These are phyloP conservation scores for Boechera stricta DNA, from an alignment of 345 rosid genomes.

Conservation along the genomic window DNA sequence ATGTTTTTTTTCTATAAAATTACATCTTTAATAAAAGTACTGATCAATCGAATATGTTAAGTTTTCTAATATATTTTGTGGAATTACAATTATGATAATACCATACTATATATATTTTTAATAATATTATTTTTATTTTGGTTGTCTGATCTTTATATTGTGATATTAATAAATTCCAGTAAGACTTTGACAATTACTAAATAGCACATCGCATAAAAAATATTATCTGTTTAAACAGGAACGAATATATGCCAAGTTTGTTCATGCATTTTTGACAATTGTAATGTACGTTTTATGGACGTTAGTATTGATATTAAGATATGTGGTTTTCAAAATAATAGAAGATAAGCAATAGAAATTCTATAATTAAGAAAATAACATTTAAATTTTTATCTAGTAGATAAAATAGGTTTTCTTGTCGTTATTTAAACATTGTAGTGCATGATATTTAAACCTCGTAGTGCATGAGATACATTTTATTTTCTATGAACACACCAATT, in stretches of 20 bases:
- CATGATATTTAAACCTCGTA: no score
- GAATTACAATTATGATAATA: neutral
- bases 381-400: no score
- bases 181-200: neutral
- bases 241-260: neutral
- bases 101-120: neutral
- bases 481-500: no score
- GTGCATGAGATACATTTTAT: neutral
- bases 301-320: no score
- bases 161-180: neutral
- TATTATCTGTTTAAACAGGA: neutral
- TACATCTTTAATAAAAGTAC: neutral
- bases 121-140: neutral
- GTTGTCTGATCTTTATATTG: neutral
- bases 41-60: no score
- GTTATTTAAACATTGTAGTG: neutral
- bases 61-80: neutral
- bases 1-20: neutral
- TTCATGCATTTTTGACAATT: constrained; percentile 1
- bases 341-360: neutral
- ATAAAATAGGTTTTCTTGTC: neutral
- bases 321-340: neutral
- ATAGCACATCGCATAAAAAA: neutral
- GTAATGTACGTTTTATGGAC: neutral
- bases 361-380: neutral